phyloP scores from a whole-genome alignment of 352 stramenopile species.

The Plasmopara muralis region DNA sequence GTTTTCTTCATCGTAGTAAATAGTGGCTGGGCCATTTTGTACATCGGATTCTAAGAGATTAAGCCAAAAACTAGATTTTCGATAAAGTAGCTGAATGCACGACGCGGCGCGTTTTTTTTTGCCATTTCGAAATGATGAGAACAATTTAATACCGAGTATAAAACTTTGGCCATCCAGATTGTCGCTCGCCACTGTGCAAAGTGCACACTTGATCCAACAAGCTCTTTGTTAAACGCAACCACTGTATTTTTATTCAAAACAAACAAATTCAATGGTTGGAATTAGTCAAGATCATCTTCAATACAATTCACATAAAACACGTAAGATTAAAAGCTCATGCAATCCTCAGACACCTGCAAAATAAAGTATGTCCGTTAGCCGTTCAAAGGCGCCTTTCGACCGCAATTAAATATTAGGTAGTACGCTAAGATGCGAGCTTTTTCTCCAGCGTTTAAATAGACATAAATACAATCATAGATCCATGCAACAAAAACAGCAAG shows the following conservation, averaged over 20 bases:
- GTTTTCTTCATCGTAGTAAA: no score
- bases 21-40: no score
- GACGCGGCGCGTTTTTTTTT: no score
- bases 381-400: conserved; percentile 52
- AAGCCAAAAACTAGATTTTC: no score
- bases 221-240: conserved; percentile 24
- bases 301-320: conserved; percentile 8
- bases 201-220: conserved; percentile 53
- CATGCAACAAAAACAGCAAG: not conserved
- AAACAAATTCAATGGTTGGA: not conserved
- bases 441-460: no score
- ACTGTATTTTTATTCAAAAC: conserved; percentile 5
- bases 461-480: conserved; percentile 10
- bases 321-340: conserved; percentile 4
- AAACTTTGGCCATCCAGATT: conserved; percentile 18
- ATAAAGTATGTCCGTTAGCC: conserved; percentile 35
- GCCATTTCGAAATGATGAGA: conserved; percentile 8
- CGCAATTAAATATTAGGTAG: conserved; percentile 61
- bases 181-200: conserved; percentile 57
- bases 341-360: not conserved
- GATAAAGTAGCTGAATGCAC: no score
- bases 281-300: conserved; percentile 30
- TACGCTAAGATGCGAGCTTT: conserved; percentile 44
- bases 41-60: no score
- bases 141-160: conserved; percentile 1